Evolutionary conservation across 2,329 filamentous ascomycete genomes (phyloP).

Genomic region (Lasiodiplodia sp.): DNA sequence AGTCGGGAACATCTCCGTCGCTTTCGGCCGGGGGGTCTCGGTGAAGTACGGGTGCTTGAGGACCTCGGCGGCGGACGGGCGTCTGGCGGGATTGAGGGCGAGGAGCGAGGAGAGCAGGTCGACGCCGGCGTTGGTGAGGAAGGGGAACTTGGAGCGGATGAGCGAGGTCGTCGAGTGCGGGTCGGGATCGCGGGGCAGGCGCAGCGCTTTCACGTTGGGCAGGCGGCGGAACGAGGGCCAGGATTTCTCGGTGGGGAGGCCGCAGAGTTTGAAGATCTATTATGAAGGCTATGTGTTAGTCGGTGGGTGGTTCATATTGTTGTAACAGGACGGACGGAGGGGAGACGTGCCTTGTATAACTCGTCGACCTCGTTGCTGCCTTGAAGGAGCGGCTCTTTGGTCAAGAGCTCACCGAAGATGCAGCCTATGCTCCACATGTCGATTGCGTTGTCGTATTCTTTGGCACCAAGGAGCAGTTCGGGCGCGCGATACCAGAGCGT

Average conservation of each 20-base stretch:
- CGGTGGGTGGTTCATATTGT: slow-evolving; percentile 29
- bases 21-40: slow-evolving; percentile 89
- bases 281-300: background rate
- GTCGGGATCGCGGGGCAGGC: slow-evolving; percentile 63
- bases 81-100: slow-evolving; percentile 72
- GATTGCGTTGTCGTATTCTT: slow-evolving; percentile 75
- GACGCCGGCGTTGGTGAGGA: slow-evolving; percentile 77
- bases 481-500: slow-evolving; percentile 97
- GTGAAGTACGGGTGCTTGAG: slow-evolving; percentile 83
- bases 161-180: slow-evolving; percentile 56
- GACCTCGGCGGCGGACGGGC: slow-evolving; percentile 77
- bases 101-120: slow-evolving; percentile 74
- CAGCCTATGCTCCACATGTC: slow-evolving; percentile 98
- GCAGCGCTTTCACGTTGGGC: slow-evolving; percentile 83
- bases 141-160: slow-evolving; percentile 80
- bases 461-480: slow-evolving; percentile 83
- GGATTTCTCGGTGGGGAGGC: slow-evolving; percentile 78
- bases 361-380: slow-evolving; percentile 94
- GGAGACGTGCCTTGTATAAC: slow-evolving; percentile 65
- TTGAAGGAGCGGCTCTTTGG: slow-evolving; percentile 81
- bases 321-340: slow-evolving; percentile 30
- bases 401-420: slow-evolving; percentile 91
- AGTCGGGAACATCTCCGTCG: slow-evolving; percentile 91
- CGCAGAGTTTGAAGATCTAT: slow-evolving; percentile 85
- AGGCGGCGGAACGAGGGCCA: slow-evolving; percentile 90